Evolutionary conservation across 192 early-diverging fungal species (phyloP).

Genomic region (Umbelopsis ramanniana): DNA sequence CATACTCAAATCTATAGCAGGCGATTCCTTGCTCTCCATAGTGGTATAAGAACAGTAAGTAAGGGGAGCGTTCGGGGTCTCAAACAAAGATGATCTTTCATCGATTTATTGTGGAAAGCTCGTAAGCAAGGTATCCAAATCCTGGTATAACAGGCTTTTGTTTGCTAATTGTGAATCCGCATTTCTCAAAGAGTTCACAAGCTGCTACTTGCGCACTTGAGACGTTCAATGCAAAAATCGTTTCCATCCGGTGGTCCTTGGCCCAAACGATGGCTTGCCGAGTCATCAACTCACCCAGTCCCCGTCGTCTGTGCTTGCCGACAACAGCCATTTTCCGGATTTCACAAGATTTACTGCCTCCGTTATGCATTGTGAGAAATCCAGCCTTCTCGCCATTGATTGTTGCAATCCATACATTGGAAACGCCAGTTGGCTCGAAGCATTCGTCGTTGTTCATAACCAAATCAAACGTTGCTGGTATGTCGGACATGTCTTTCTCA

Average conservation of each 20-base stretch:
- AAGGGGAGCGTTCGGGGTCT: neutral
- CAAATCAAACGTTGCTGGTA: neutral
- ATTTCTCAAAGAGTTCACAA: conserved; percentile 20
- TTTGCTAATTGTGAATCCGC: conserved; percentile 1
- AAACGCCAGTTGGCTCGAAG: neutral
- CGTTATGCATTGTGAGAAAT: neutral
- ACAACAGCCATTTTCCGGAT: conserved; percentile 1
- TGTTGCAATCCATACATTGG: conserved; percentile 15
- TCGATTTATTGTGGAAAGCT: neutral
- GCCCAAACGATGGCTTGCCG: neutral
- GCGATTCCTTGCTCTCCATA: conserved; percentile 4
- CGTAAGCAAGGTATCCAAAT: conserved; percentile 8
- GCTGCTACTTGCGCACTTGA: neutral
- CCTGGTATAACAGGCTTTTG: conserved; percentile 28
- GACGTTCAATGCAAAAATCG: conserved; percentile 1
- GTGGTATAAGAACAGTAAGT: neutral
- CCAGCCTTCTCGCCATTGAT: conserved; percentile 4
- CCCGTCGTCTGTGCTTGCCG: neutral
- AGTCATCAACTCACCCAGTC: neutral
- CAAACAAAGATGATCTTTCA: neutral
- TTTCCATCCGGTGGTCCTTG: neutral
- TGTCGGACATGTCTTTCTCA: conserved; percentile 9
- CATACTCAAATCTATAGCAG: conserved; percentile 12
- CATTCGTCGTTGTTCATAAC: neutral
- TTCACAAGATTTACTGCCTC: neutral